These are phyloP conservation scores for Chytriomyces confervae DNA, from an alignment of 192 early-diverging fungal species.

Conservation along the genomic window DNA sequence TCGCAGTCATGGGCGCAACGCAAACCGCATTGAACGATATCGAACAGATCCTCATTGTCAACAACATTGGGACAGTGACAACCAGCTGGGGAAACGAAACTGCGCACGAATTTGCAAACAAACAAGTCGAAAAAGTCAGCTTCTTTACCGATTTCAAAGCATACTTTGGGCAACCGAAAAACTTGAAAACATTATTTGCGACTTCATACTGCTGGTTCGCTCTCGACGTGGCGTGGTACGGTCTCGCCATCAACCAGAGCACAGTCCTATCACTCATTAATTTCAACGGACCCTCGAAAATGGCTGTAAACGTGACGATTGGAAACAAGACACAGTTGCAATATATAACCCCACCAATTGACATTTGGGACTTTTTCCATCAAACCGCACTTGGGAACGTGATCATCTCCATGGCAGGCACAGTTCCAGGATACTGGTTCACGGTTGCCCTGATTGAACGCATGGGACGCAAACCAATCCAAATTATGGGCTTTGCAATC, in stretches of 20 bases:
- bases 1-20: slow-evolving; percentile 51
- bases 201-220: slow-evolving; percentile 39
- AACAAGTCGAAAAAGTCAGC: slow-evolving; percentile 29
- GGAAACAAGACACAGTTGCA: slow-evolving; percentile 37
- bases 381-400: slow-evolving; percentile 74
- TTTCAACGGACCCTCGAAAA: slow-evolving; percentile 5
- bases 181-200: slow-evolving; percentile 71
- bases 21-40: slow-evolving; percentile 46
- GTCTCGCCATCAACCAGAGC: slow-evolving; percentile 34
- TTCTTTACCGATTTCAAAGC: slow-evolving; percentile 54
- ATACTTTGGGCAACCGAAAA: slow-evolving; percentile 81
- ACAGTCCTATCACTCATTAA: slow-evolving; percentile 22
- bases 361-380: slow-evolving; percentile 61
- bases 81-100: slow-evolving; percentile 1
- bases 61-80: slow-evolving; percentile 1
- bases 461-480: slow-evolving; percentile 83
- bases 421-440: slow-evolving; percentile 90
- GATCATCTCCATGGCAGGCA: slow-evolving; percentile 72
- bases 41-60: slow-evolving; percentile 29
- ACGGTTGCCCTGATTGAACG: slow-evolving; percentile 82
- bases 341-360: background rate
- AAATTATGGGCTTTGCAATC: slow-evolving; percentile 81
- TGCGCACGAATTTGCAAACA: background rate
- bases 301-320: background rate
- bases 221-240: slow-evolving; percentile 45